phyloP scores from a whole-genome alignment of 192 early-diverging fungal genomes.

The Haplosporangium gracile region DNA sequence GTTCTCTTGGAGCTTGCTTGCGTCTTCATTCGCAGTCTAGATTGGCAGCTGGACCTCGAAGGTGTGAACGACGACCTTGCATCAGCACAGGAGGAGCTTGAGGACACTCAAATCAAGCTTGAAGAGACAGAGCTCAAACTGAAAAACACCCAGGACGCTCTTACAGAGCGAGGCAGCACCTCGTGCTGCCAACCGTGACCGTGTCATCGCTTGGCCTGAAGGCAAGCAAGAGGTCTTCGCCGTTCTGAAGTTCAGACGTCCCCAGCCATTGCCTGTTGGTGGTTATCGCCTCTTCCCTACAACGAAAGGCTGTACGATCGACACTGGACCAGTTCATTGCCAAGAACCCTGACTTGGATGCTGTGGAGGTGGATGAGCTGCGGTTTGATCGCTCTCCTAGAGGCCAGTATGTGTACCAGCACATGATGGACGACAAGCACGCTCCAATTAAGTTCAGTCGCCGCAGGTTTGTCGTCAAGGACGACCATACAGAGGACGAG shows the following conservation, averaged over 20 bases:
- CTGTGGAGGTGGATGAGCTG: constrained; percentile 25
- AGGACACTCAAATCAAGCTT: constrained; percentile 9
- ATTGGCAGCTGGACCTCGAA: constrained; percentile 15
- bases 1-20: no score
- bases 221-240: constrained; percentile 23
- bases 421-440: constrained; percentile 18
- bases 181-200: constrained; percentile 21
- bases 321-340: constrained; percentile 23
- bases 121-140: constrained; percentile 23
- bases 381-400: constrained; percentile 25
- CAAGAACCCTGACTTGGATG: constrained; percentile 9
- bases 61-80: constrained; percentile 24
- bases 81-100: constrained; percentile 20
- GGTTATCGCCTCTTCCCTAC: constrained; percentile 22
- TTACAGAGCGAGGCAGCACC: constrained; percentile 26
- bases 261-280: constrained; percentile 24
- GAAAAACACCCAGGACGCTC: constrained; percentile 21
- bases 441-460: no score
- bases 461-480: constrained; percentile 24
- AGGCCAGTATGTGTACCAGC: constrained; percentile 11
- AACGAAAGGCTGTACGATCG: constrained; percentile 13
- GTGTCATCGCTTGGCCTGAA: constrained; percentile 14
- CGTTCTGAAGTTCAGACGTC: constrained; percentile 20
- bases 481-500: constrained; percentile 23
- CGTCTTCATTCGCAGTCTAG: no score